Percentiles rank a stretch among this genome's conserved stretches.
Conservation (phyloP, 108 stramenopile species). For the Nannochloropsis gaditana region DNA sequence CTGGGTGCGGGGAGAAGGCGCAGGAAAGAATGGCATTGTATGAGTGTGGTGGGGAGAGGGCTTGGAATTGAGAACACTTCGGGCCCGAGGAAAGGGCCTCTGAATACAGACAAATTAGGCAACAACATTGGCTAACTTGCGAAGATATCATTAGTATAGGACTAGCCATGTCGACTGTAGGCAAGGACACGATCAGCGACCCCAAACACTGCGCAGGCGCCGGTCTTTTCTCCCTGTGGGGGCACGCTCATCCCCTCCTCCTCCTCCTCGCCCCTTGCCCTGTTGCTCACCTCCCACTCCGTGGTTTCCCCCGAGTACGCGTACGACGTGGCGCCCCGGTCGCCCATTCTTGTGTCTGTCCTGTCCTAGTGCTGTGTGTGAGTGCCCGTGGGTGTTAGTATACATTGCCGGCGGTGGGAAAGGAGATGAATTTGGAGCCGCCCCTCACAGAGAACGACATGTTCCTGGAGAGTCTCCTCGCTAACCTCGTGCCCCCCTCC, state of each 20-base stretch:
- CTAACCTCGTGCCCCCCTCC: too few relatives aligned
- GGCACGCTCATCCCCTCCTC: too few relatives aligned
- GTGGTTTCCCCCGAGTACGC: conserved; percentile 40
- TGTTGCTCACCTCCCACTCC: conserved; percentile 41
- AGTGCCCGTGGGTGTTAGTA: neutral
- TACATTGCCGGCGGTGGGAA: too few relatives aligned
- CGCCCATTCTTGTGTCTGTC: conserved; percentile 10
- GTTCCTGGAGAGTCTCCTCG: too few relatives aligned
- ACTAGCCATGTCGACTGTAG: neutral
- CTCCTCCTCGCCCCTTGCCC: too few relatives aligned
- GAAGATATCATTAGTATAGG: neutral
- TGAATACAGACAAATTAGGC: neutral
- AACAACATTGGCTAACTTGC: neutral
- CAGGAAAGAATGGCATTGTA: neutral
- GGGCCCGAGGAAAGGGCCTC: neutral
- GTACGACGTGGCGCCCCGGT: conserved; percentile 35
- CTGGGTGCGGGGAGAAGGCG: neutral
- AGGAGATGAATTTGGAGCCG: too few relatives aligned
- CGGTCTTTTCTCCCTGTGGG: too few relatives aligned
- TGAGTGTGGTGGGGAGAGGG: neutral
- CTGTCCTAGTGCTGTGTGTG: neutral
- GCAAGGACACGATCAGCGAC: too few relatives aligned
- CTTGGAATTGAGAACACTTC: neutral
- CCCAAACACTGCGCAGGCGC: too few relatives aligned
- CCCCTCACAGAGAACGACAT: too few relatives aligned